phyloP scores from a whole-genome alignment of 73 alveolate genomes.

The Tetrahymena thermophila region DNA sequence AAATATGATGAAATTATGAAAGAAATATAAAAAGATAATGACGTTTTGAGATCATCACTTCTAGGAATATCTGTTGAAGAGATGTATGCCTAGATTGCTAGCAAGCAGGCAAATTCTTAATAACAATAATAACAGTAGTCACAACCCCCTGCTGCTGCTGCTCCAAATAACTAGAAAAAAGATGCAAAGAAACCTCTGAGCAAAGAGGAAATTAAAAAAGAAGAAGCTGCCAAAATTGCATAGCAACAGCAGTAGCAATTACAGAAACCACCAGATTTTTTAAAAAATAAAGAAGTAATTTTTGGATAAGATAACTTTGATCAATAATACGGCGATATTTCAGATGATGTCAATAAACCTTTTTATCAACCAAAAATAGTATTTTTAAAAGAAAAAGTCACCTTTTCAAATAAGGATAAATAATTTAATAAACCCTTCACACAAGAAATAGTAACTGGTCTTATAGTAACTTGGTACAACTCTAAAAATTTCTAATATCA shows the following conservation, averaged over 20 bases:
- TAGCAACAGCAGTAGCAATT: background rate
- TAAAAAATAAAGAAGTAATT: background rate
- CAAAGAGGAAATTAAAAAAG: background rate
- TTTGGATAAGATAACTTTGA: background rate
- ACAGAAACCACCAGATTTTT: background rate
- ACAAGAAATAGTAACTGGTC: background rate
- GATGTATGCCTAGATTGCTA: background rate
- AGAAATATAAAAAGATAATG: background rate
- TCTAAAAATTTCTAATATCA: background rate
- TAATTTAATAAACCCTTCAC: background rate
- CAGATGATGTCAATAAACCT: background rate
- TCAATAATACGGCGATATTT: background rate
- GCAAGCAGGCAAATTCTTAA: background rate
- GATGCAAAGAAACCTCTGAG: background rate
- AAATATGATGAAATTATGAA: background rate
- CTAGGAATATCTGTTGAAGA: background rate
- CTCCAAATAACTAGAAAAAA: background rate
- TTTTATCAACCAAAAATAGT: background rate
- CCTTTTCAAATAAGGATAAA: background rate
- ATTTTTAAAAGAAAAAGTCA: background rate
- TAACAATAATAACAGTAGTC: background rate
- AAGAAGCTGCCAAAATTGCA: background rate
- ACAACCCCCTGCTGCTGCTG: background rate
- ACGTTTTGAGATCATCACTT: background rate
- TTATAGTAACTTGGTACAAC: background rate